Percentiles rank a stretch among this genome's conserved stretches.
These are phyloP conservation scores for Fusarium mexicanum DNA, from an alignment of 2,329 filamentous ascomycete genomes.

Conservation along the genomic window DNA sequence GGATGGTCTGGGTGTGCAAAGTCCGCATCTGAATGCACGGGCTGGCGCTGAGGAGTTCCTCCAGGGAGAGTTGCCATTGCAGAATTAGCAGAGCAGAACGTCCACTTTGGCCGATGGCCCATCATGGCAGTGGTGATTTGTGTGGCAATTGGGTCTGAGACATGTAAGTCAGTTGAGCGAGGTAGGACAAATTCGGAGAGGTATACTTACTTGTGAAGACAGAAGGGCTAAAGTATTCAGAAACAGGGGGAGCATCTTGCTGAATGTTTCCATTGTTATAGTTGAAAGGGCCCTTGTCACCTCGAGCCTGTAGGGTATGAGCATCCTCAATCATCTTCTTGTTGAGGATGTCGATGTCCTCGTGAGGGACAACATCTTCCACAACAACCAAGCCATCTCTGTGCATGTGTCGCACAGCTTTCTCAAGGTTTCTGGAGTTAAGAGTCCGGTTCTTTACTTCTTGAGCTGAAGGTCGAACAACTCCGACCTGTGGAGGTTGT, in stretches of 20 bases:
- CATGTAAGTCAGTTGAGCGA: background rate
- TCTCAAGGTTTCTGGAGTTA: slow-evolving; percentile 61
- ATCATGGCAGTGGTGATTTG: slow-evolving; percentile 65
- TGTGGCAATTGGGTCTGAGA: slow-evolving; percentile 62
- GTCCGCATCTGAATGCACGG: slow-evolving; percentile 68
- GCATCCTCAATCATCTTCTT: slow-evolving; percentile 69
- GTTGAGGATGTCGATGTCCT: slow-evolving; percentile 65
- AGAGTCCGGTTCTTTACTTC: slow-evolving; percentile 55
- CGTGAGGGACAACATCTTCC: slow-evolving; percentile 60
- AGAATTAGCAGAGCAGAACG: slow-evolving; percentile 67
- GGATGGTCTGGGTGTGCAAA: slow-evolving; percentile 64
- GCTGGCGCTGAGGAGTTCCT: slow-evolving; percentile 56
- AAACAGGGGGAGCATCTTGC: slow-evolving; percentile 65
- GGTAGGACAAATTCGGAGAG: accelerated
- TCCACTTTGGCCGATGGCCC: slow-evolving; percentile 64
- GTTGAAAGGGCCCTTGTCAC: slow-evolving; percentile 67
- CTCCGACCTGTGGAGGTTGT: slow-evolving; percentile 1
- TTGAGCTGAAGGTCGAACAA: slow-evolving; percentile 49
- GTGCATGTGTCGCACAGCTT: slow-evolving; percentile 61
- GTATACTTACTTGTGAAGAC: slow-evolving; percentile 63
- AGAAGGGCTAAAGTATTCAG: slow-evolving; percentile 57
- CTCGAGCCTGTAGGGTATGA: slow-evolving; percentile 57
- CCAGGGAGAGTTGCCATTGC: slow-evolving; percentile 61
- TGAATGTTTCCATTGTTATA: slow-evolving; percentile 71
- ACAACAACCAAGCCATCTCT: slow-evolving; percentile 66